A percentile compares a stretch with the other conserved stretches of the same genome.
These are phyloP conservation scores for Leavenworthia alabamica DNA, from an alignment of 345 rosid species.

Conservation along the genomic window DNA sequence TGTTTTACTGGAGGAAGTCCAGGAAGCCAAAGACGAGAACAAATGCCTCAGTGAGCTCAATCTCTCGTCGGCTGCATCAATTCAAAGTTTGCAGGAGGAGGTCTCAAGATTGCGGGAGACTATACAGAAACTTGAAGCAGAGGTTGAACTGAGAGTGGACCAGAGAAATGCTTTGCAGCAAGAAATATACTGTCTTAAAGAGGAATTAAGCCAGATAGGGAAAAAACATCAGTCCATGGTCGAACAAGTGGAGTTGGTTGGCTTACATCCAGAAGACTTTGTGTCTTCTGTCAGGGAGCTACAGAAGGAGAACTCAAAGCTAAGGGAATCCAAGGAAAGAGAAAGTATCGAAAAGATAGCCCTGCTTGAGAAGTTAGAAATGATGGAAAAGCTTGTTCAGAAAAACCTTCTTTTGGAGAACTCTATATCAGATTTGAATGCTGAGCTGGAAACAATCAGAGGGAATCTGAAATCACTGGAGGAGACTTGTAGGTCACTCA, in stretches of 20 bases:
- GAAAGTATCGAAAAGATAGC: slow-evolving; percentile 46
- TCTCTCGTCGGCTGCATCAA: slow-evolving; percentile 62
- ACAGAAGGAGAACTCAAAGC: slow-evolving; percentile 53
- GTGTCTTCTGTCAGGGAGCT: slow-evolving; percentile 59
- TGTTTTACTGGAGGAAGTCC: slow-evolving; percentile 50
- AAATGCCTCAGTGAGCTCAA: slow-evolving; percentile 54
- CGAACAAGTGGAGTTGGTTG: slow-evolving; percentile 69
- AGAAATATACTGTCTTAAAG: slow-evolving; percentile 91
- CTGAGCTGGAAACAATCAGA: slow-evolving; percentile 68
- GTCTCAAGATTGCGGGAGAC: slow-evolving; percentile 59
- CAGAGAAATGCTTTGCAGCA: slow-evolving; percentile 96
- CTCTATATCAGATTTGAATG: slow-evolving; percentile 79
- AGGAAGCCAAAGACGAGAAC: slow-evolving; percentile 49
- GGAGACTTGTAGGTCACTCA: slow-evolving; percentile 51
- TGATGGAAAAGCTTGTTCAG: slow-evolving; percentile 74
- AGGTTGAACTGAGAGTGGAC: slow-evolving; percentile 78
- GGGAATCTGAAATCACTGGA: slow-evolving; percentile 60
- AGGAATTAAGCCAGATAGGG: slow-evolving; percentile 72
- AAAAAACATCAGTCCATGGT: slow-evolving; percentile 53
- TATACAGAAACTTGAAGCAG: slow-evolving; percentile 80
- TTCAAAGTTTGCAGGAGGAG: slow-evolving; percentile 61
- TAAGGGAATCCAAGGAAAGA: slow-evolving; percentile 49
- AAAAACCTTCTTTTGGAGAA: slow-evolving; percentile 77
- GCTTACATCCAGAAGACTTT: slow-evolving; percentile 53
- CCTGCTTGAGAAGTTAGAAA: slow-evolving; percentile 60